Percentiles rank a stretch among this genome's conserved stretches.
Evolutionary conservation across 176 grass and related monocot genomes (phyloP).

Genomic region (Lolium rigidum): DNA sequence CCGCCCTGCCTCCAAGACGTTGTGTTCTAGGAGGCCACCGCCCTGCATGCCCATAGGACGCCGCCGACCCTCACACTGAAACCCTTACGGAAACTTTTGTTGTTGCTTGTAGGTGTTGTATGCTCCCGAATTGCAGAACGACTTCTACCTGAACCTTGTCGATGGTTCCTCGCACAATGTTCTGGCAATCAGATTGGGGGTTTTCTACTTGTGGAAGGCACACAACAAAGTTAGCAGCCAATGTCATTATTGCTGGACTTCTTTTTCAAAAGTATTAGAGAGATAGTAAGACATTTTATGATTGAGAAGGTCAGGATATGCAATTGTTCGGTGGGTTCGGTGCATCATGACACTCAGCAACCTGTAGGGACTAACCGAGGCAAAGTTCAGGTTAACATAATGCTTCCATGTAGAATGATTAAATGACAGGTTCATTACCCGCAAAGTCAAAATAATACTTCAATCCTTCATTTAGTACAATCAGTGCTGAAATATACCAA

Average conservation of each 20-base stretch:
- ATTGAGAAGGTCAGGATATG: constrained; percentile 77
- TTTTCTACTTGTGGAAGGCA: constrained; percentile 96
- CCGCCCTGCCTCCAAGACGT: no score
- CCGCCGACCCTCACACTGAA: background rate
- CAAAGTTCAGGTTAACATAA: constrained; percentile 73
- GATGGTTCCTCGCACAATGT: constrained; percentile 96
- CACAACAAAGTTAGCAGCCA: constrained; percentile 71
- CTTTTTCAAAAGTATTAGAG: background rate
- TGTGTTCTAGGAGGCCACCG: no score
- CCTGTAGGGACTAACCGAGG: constrained; percentile 91
- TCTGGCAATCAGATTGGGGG: constrained; percentile 76
- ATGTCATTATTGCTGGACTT: background rate
- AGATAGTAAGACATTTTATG: background rate
- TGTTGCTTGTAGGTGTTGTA: constrained; percentile 73
- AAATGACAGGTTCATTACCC: constrained; percentile 8
- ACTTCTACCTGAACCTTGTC: constrained; percentile 96
- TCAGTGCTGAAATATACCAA: constrained; percentile 83
- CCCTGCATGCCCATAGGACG: no score
- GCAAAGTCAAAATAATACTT: background rate
- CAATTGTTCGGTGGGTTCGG: constrained; percentile 90
- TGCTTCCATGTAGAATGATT: background rate
- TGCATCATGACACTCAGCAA: constrained; percentile 73
- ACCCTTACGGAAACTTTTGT: background rate
- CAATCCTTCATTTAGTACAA: constrained; percentile 52
- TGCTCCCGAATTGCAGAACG: constrained; percentile 87